Evolutionary conservation across 345 rosid species (phyloP), one percentile per base, ranked within the genome.

Genomic region (Murraya koenigii): DNA sequence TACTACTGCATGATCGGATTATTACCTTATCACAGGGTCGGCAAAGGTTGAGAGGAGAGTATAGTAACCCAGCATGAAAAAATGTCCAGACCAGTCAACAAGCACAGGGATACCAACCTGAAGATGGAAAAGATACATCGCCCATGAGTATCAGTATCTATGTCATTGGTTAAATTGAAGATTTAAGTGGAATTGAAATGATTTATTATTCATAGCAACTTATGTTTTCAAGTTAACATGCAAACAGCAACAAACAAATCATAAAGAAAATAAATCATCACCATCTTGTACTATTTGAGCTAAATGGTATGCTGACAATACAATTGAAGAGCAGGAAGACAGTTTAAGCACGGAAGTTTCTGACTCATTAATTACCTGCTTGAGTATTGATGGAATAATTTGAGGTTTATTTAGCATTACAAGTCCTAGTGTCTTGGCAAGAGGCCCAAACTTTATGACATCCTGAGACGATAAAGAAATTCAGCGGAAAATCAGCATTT

Each of bases 361-460:
- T 25, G 22, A 2, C 8, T 56, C 36, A 13, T 61, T 49, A 49
- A 64, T 75, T 85, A 92, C 99, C 95, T 95, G 98, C 80, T 75
- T 89, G 85, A 95, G 86, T 83, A 93, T 93, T 28, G 94, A 82
- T 19, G 98, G 97, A 83, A 95, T 79, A 26, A 92, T 90, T 83
- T 87, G 95, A 74, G 99, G 99, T 85, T 93, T 91, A 63, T 89
- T 88, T 23, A 90, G 60, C 95, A 93, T 90, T 78, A 95, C 98
- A 75, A 93, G 93, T 80, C 98, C 98, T 82, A 93, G 87, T 73
- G 99, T 95, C 89, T 90, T 93, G 65, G 96, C 81, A 74, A 95
- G 93, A 66, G 97, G 90, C 74, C 93, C 91, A 79, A 93, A 90
- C 87, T 92, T 93, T 74, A 95, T 84, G 65, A 93, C 92, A 81